These are phyloP conservation scores for Solanum appendiculatum DNA, from an alignment of 257 asterid species.

Conservation along the genomic window DNA sequence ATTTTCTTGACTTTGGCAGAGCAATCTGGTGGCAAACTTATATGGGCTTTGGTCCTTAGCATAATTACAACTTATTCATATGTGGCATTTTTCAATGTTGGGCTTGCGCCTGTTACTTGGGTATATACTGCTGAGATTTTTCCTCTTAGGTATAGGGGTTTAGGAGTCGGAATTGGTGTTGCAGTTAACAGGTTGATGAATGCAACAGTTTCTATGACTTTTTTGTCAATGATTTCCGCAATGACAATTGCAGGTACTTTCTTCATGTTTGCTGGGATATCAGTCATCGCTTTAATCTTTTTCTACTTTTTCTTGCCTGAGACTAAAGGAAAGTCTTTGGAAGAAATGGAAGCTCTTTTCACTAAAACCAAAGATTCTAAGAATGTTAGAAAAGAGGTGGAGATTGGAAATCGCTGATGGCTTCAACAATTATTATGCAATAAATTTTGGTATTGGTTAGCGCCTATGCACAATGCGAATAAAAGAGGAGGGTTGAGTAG, in stretches of 20 bases:
- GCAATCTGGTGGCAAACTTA: slow-evolving; percentile 13
- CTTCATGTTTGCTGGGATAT: slow-evolving; percentile 34
- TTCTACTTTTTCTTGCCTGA: slow-evolving; percentile 53
- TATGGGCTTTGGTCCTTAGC: slow-evolving; percentile 49
- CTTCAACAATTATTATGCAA: background rate
- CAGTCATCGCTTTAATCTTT: slow-evolving; percentile 46
- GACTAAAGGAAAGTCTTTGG: slow-evolving; percentile 58
- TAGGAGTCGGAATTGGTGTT: slow-evolving; percentile 54
- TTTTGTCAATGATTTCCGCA: slow-evolving; percentile 38
- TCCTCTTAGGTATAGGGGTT: slow-evolving; percentile 47
- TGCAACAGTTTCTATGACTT: slow-evolving; percentile 61
- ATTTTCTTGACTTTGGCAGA: slow-evolving; percentile 42
- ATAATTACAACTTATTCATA: slow-evolving; percentile 34
- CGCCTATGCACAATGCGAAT: no score
- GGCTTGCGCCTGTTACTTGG: slow-evolving; percentile 75
- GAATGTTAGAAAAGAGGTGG: background rate
- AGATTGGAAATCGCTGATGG: background rate
- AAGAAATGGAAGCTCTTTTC: slow-evolving; percentile 62
- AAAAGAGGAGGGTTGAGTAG: background rate
- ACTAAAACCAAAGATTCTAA: background rate
- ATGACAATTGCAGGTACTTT: slow-evolving; percentile 59
- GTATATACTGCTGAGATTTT: slow-evolving; percentile 69
- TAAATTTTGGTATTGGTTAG: background rate
- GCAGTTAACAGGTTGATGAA: slow-evolving; percentile 65
- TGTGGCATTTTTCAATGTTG: slow-evolving; percentile 53